These are phyloP conservation scores for Barnettozyma sp. DNA, from an alignment of 805 yeast genomes.

Conservation along the genomic window DNA sequence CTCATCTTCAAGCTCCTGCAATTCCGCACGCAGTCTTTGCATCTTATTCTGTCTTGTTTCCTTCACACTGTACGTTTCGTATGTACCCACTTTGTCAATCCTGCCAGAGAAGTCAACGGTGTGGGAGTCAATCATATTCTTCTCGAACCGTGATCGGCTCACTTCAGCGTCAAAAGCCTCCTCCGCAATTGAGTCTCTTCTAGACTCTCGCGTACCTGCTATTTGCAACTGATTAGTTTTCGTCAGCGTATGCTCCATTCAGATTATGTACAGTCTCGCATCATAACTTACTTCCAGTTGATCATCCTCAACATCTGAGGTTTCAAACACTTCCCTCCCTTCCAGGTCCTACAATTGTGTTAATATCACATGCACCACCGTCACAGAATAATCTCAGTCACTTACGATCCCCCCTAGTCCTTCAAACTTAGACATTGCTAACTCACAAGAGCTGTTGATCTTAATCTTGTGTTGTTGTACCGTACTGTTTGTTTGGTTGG, in stretches of 20 bases:
- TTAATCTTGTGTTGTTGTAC: too few relatives aligned
- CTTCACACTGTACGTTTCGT: constrained; percentile 25
- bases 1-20: constrained; percentile 30
- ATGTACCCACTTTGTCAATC: constrained; percentile 30
- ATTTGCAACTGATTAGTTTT: constrained; percentile 1
- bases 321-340: constrained; percentile 36
- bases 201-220: not conserved
- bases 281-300: constrained; percentile 30
- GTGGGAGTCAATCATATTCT: constrained; percentile 22
- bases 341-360: constrained; percentile 21
- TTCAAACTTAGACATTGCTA: constrained; percentile 13
- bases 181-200: constrained; percentile 23
- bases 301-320: constrained; percentile 35
- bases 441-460: too few relatives aligned
- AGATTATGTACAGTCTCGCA: too few relatives aligned
- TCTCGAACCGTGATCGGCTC: constrained; percentile 25
- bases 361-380: too few relatives aligned
- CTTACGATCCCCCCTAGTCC: constrained; percentile 19
- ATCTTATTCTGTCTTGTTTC: constrained; percentile 36
- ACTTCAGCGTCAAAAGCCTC: constrained; percentile 12
- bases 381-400: not conserved
- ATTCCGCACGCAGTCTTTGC: constrained; percentile 32
- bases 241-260: too few relatives aligned
- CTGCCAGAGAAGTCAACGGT: constrained; percentile 25
- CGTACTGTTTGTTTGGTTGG: too few relatives aligned